Percentiles rank a stretch among this genome's conserved stretches.
Evolutionary conservation across 495 filamentous ascomycete genomes (phyloP).

Genomic region (Trichocladium antarcticum): DNA sequence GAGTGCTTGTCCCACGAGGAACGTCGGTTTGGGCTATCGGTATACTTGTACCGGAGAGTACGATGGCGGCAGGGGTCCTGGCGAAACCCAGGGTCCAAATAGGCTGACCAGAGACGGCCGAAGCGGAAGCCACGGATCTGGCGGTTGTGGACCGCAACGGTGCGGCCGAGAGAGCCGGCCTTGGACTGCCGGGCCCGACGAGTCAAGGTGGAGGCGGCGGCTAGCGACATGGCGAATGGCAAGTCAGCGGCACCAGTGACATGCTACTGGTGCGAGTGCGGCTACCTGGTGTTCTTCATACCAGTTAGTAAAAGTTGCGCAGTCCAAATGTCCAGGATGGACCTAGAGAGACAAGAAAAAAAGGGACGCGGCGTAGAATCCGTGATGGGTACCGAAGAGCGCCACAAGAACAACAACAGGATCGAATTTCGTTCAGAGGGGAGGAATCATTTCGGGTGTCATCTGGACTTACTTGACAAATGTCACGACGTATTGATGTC

Average conservation of each 20-base stretch:
- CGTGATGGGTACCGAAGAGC: no score
- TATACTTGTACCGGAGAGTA: conserved; percentile 31
- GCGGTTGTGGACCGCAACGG: conserved; percentile 14
- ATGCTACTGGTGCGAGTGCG: conserved; percentile 10
- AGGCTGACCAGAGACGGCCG: conserved; percentile 32
- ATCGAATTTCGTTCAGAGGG: not conserved
- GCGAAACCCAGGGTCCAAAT: conserved; percentile 27
- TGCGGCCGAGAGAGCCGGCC: conserved; percentile 6
- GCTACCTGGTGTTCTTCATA: conserved; percentile 16
- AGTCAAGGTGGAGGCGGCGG: conserved; percentile 20
- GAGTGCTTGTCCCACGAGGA: conserved; percentile 31
- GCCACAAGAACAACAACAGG: not conserved
- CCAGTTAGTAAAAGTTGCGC: no score
- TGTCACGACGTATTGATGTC: conserved; percentile 7
- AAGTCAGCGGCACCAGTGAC: not conserved
- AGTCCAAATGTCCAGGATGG: no score
- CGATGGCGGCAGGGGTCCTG: conserved; percentile 32
- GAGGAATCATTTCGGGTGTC: conserved; percentile 9
- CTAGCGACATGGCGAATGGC: conserved; percentile 28
- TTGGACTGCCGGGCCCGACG: conserved; percentile 22
- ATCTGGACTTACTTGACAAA: conserved; percentile 17
- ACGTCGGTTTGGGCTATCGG: conserved; percentile 26
- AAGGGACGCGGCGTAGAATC: no score
- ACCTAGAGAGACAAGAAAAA: no score
- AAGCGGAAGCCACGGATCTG: conserved; percentile 40